These are phyloP conservation scores for Plasmodium inui DNA, from an alignment of 169 alveolate genomes.

Conservation along the genomic window DNA sequence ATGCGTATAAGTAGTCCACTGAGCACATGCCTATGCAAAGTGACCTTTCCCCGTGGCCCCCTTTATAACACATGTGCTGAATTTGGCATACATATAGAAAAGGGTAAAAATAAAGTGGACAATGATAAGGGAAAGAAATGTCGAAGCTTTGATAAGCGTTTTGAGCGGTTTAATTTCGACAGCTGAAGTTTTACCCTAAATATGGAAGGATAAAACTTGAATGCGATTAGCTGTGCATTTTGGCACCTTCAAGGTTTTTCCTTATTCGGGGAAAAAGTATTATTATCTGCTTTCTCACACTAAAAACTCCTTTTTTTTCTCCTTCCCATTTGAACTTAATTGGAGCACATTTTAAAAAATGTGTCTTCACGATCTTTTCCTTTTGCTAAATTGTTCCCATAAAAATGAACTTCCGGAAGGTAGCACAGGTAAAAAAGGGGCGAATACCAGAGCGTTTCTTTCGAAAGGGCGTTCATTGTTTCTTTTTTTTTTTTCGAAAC, in stretches of 20 bases:
- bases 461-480: not conserved
- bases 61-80: not conserved
- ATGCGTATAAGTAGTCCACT: not conserved
- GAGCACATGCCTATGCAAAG: not conserved
- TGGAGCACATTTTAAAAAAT: constrained; percentile 5
- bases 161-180: not conserved
- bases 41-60: not conserved
- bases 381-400: not conserved
- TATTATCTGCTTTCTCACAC: not conserved
- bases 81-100: constrained; percentile 2
- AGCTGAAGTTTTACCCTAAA: not conserved
- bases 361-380: not conserved
- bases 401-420: constrained; percentile 26
- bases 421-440: constrained; percentile 6
- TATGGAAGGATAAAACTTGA: not conserved
- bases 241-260: not conserved
- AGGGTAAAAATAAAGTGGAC: not conserved
- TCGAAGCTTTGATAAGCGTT: not conserved
- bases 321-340: not conserved
- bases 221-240: not conserved
- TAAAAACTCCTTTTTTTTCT: constrained; percentile 1
- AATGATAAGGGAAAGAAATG: not conserved
- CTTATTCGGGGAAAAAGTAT: constrained; percentile 35
- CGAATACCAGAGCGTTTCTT: not conserved
- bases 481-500: not conserved